Evolutionary conservation across 2,329 filamentous ascomycete species (phyloP).

Genomic region (Endoconidiophora polonica): DNA sequence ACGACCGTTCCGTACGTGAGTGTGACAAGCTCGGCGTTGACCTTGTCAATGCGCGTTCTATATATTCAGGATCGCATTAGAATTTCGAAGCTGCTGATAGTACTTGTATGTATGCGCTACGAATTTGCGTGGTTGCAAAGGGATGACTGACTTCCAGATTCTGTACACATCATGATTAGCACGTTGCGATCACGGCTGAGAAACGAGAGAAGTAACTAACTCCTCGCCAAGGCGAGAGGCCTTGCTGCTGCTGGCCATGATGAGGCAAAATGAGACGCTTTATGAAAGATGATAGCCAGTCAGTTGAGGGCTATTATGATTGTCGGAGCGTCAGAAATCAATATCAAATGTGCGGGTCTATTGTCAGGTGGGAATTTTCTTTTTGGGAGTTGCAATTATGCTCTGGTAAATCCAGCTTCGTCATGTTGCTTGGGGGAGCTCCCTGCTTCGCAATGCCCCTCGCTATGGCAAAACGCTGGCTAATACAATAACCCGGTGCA

Average conservation of each 20-base stretch:
- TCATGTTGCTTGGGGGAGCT: background rate
- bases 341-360: too few species aligned
- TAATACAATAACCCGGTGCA: background rate
- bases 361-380: too few species aligned
- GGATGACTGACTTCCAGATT: slow-evolving; percentile 70
- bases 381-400: background rate
- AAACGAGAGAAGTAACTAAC: slow-evolving; percentile 24
- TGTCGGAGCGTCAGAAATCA: too few species aligned
- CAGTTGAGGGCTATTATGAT: background rate
- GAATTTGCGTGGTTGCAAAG: background rate
- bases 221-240: slow-evolving; percentile 45
- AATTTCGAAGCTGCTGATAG: background rate
- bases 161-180: slow-evolving; percentile 28
- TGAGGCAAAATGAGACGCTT: background rate
- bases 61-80: slow-evolving; percentile 1
- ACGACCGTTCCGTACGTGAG: slow-evolving; percentile 97
- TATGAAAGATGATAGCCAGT: background rate
- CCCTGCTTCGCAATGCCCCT: background rate
- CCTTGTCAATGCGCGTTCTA: slow-evolving; percentile 90
- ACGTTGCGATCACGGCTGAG: slow-evolving; percentile 1
- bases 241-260: slow-evolving; percentile 44
- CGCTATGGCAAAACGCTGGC: slow-evolving; percentile 2
- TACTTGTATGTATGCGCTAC: background rate
- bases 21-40: slow-evolving; percentile 93
- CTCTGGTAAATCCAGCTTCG: background rate